Conservation (phyloP, 345 rosid genomes). For the Murraya paniculata region DNA sequence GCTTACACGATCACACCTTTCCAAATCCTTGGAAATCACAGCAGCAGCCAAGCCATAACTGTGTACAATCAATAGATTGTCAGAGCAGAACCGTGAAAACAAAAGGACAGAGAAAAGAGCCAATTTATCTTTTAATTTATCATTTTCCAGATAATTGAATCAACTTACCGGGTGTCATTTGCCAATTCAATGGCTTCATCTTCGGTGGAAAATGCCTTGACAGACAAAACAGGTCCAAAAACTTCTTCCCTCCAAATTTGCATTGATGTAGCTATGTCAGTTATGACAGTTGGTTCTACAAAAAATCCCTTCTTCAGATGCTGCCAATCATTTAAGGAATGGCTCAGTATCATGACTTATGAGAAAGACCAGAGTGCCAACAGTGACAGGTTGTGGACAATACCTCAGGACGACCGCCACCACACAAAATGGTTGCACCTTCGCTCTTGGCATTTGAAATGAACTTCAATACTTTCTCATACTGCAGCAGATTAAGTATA, state of each 20-base stretch:
- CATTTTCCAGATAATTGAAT: slow-evolving; percentile 1
- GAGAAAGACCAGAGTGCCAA: slow-evolving; percentile 5
- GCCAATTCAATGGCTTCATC: slow-evolving; percentile 96
- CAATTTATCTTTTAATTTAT: neutral
- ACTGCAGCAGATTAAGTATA: slow-evolving; percentile 44
- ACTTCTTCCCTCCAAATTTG: slow-evolving; percentile 99
- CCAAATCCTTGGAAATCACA: slow-evolving; percentile 82
- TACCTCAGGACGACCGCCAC: slow-evolving; percentile 88
- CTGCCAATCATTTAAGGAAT: slow-evolving; percentile 38
- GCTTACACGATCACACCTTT: slow-evolving; percentile 92
- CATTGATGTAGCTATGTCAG: slow-evolving; percentile 81
- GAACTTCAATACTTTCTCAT: slow-evolving; percentile 67
- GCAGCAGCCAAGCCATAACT: slow-evolving; percentile 89
- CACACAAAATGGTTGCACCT: slow-evolving; percentile 82
- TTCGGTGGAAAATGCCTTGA: slow-evolving; percentile 83
- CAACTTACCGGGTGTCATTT: slow-evolving; percentile 84
- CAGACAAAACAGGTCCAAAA: slow-evolving; percentile 93
- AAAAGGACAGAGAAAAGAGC: neutral
- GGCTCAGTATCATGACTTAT: slow-evolving; percentile 12
- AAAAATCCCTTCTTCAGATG: slow-evolving; percentile 81
- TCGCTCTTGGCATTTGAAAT: slow-evolving; percentile 82
- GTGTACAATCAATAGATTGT: slow-evolving; percentile 19
- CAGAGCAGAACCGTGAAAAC: slow-evolving; percentile 1
- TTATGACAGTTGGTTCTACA: slow-evolving; percentile 75
- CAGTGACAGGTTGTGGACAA: slow-evolving; percentile 10